Base-by-base conservation (phyloP, 352 stramenopile species). In the Detonula confervacea region DNA sequence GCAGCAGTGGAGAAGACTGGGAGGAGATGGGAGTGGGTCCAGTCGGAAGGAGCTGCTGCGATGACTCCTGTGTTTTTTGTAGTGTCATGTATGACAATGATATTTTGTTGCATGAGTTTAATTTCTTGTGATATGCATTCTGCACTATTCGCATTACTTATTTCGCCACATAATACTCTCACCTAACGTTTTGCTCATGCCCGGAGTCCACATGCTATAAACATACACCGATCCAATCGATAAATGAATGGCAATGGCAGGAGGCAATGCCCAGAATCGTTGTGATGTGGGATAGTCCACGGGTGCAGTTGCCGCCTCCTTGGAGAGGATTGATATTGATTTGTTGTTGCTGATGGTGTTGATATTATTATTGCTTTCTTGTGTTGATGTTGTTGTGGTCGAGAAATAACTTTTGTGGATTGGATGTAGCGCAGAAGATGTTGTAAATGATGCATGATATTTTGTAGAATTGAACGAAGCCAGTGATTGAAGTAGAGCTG, bases 221-320 rank as follows among this genome's bases (percentile, higher is more conserved):
- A 83, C 85, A 66, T 92, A 94, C 24, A 93, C 80, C n/a, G 70
- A 73, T 30, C 89, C 89, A 52, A 94, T 89, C 33, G 84, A 88
- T 52, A 92, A 52, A 64, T 93, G 86, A 22, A 90, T 84, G n/a
- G 82, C 72, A 46, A 84, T 87, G 3, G 86, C 79, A 4, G 87
- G 84, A 35, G 77, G 77, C 2, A 90, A 18, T n/a, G 14, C 35
- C 51, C 63, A 81, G 25, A 67, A 42, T 29, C 77, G 72, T 29
- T 79, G 16, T 25, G 44, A 11, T 18, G 64, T 39, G 12, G 47
- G 70, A 74, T 64, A 75, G 30, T 81, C 72, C 7, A 44, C 29
- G 18, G 76, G 25, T 16, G 62, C 52, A 7, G 77, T 85, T 8
- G 81, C 71, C 18, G 81, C 71, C 46, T 79, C 57, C 54, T 85